A percentile compares a stretch with the other conserved stretches of the same genome.
Conservation (phyloP, 768 basidiomycete genomes). For the Leccinum truebloodii region DNA sequence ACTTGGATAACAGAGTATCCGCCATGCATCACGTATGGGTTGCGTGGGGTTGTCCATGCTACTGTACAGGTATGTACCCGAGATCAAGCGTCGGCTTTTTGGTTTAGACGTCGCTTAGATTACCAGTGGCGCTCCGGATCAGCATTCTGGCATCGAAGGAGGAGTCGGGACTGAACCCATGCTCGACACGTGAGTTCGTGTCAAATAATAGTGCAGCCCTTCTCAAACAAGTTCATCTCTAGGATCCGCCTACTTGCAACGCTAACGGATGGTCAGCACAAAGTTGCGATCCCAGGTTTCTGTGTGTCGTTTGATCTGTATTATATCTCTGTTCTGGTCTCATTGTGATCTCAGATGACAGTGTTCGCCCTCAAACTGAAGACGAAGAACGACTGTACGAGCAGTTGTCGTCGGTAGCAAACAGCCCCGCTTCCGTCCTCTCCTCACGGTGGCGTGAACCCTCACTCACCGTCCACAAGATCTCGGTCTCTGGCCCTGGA, state of each 20-base stretch:
- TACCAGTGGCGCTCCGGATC: constrained; percentile 69
- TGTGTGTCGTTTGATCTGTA: constrained; percentile 54
- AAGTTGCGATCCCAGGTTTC: constrained; percentile 76
- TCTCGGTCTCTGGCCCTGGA: constrained; percentile 79
- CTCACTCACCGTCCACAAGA: constrained; percentile 83
- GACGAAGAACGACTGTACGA: constrained; percentile 71
- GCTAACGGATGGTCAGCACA: constrained; percentile 56
- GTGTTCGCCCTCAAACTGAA: constrained; percentile 66
- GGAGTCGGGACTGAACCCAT: constrained; percentile 88
- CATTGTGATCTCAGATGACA: constrained; percentile 55
- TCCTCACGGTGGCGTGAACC: constrained; percentile 88
- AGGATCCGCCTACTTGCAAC: constrained; percentile 81
- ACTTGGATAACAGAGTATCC: constrained; percentile 94
- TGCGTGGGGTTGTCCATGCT: constrained; percentile 92
- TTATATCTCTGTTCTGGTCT: background rate
- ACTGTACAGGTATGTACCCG: constrained; percentile 57
- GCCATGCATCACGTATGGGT: constrained; percentile 93
- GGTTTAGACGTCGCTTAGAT: constrained; percentile 45
- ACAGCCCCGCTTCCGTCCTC: constrained; percentile 65
- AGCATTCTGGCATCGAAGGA: constrained; percentile 94
- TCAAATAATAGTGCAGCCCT: background rate
- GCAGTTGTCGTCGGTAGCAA: constrained; percentile 66
- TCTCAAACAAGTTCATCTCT: background rate
- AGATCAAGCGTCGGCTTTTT: background rate
- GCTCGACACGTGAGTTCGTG: constrained; percentile 74